Conservation (phyloP, 2,329 filamentous ascomycete genomes). For the Venturia effusa region DNA sequence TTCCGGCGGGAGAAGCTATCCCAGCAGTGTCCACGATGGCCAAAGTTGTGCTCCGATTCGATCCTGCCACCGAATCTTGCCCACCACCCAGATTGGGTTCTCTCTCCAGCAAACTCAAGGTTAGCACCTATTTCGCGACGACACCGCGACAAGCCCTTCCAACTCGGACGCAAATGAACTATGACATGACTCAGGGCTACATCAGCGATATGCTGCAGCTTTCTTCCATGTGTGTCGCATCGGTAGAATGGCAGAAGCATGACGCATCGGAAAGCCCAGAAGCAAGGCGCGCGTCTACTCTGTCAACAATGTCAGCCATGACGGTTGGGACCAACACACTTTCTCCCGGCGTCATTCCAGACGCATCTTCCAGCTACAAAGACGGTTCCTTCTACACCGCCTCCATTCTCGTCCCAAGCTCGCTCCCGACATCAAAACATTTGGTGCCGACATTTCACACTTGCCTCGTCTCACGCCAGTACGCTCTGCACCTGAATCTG, state of each 20-base stretch:
- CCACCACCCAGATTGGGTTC: constrained; percentile 43
- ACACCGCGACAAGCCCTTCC: constrained; percentile 41
- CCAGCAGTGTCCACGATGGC: constrained; percentile 42
- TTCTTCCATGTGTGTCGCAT: constrained; percentile 44
- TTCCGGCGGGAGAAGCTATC: constrained; percentile 22
- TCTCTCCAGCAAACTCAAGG: constrained; percentile 44
- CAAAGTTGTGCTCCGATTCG: constrained; percentile 49
- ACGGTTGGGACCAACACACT: constrained; percentile 20
- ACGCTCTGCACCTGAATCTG: constrained; percentile 49
- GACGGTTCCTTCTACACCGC: constrained; percentile 48
- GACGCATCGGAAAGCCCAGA: constrained; percentile 18
- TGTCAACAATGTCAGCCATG: constrained; percentile 21
- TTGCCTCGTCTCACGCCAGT: constrained; percentile 54
- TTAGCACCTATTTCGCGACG: constrained; percentile 46
- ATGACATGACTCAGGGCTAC: constrained; percentile 39
- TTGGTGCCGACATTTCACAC: constrained; percentile 61
- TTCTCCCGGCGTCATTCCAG: constrained; percentile 21
- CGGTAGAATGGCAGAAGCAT: constrained; percentile 46
- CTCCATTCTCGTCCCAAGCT: constrained; percentile 51
- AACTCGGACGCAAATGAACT: constrained; percentile 28
- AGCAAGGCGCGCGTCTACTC: constrained; percentile 5
- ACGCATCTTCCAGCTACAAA: constrained; percentile 30
- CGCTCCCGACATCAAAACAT: constrained; percentile 47
- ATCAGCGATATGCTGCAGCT: constrained; percentile 43
- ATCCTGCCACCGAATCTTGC: constrained; percentile 39